Conservation (phyloP, 202 grass and related monocot species). For the Brachypodium distachyon region DNA sequence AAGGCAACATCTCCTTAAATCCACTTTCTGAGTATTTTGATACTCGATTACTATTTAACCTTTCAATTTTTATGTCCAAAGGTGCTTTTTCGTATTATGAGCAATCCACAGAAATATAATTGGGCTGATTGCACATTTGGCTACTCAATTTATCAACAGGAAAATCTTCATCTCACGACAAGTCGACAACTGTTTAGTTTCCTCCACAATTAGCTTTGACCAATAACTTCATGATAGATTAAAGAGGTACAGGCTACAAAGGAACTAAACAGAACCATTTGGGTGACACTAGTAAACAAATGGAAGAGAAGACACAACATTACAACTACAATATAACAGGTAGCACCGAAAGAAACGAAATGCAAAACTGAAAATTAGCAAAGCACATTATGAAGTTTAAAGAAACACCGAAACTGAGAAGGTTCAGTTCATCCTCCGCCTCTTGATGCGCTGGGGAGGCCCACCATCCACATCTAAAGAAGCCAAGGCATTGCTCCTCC, state of each 20-base stretch:
- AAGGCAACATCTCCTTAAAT: background rate
- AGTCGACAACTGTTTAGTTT: background rate
- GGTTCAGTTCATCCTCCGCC: conserved; percentile 66
- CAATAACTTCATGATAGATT: background rate
- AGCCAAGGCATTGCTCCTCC: conserved; percentile 43
- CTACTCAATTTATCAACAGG: background rate
- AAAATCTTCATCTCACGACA: background rate
- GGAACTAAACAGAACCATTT: conserved; percentile 15
- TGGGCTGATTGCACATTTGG: background rate
- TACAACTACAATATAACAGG: conserved; percentile 8
- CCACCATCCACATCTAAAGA: conserved; percentile 68
- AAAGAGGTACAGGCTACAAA: background rate
- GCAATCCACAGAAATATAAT: background rate
- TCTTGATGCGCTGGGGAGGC: conserved; percentile 47
- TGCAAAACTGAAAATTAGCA: conserved; percentile 13
- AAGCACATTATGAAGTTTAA: background rate
- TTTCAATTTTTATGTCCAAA: background rate
- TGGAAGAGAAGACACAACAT: background rate
- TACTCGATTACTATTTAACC: background rate
- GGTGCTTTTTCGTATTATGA: background rate
- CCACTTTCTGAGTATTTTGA: background rate
- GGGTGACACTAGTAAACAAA: conserved; percentile 8
- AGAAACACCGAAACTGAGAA: background rate
- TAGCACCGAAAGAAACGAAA: conserved; percentile 6
- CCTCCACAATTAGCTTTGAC: background rate